A percentile compares a stretch with the other conserved stretches of the same genome.
These are phyloP conservation scores for Rubroboletus satanas DNA, from an alignment of 768 basidiomycete genomes.

Conservation along the genomic window DNA sequence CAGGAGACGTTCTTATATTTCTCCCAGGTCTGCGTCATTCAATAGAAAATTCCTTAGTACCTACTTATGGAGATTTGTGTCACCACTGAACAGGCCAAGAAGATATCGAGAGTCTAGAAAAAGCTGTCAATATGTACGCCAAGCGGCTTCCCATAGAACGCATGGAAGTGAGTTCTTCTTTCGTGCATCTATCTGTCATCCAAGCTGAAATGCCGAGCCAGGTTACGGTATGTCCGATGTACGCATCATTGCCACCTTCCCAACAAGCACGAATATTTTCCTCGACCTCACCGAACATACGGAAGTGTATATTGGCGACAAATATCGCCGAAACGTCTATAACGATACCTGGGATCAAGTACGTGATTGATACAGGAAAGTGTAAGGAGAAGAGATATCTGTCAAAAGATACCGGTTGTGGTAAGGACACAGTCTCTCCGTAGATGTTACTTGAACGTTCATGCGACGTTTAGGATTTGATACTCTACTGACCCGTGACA, in stretches of 20 bases:
- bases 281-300: conserved; percentile 56
- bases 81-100: conserved; percentile 68
- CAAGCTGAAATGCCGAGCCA: conserved; percentile 27
- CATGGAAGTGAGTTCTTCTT: conserved; percentile 41
- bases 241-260: conserved; percentile 74
- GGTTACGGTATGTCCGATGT: conserved; percentile 79
- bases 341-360: conserved; percentile 93
- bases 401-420: conserved; percentile 63
- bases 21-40: conserved; percentile 59
- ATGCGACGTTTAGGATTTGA: conserved; percentile 66
- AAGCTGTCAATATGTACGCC: conserved; percentile 66
- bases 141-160: conserved; percentile 60
- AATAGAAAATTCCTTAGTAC: background rate
- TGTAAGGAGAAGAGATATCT: conserved; percentile 93
- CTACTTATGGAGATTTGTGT: background rate
- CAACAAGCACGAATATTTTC: conserved; percentile 79
- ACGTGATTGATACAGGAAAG: conserved; percentile 94
- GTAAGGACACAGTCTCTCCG: conserved; percentile 32
- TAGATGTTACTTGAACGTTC: background rate
- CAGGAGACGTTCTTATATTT: conserved; percentile 91
- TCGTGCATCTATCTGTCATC: background rate
- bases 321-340: conserved; percentile 99
- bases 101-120: conserved; percentile 87
- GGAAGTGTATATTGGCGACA: conserved; percentile 93
- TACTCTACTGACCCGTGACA: conserved; percentile 73